These are phyloP conservation scores for Glonium stellatum DNA, from an alignment of 495 filamentous ascomycete species.

Conservation along the genomic window DNA sequence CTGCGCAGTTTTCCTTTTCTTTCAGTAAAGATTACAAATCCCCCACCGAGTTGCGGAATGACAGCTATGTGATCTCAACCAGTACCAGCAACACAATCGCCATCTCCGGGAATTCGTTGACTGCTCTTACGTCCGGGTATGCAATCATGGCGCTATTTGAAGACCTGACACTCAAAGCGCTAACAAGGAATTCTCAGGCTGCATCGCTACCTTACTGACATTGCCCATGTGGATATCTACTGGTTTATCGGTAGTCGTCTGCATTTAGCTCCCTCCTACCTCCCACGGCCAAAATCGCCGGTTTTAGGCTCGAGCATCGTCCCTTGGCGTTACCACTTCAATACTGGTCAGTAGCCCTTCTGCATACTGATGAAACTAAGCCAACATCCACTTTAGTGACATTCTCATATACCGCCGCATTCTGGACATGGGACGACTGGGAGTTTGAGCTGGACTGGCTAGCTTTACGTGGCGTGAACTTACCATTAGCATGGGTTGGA, in stretches of 20 bases:
- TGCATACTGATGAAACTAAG: not conserved
- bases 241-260: slow-evolving; percentile 43
- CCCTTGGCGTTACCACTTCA: slow-evolving; percentile 51
- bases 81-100: slow-evolving; percentile 38
- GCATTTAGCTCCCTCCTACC: slow-evolving; percentile 28
- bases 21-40: slow-evolving; percentile 22
- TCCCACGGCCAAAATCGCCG: slow-evolving; percentile 31
- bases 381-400: slow-evolving; percentile 36
- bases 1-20: slow-evolving; percentile 38
- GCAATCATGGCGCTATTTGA: too few relatives aligned
- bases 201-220: slow-evolving; percentile 44
- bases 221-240: slow-evolving; percentile 47
- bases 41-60: slow-evolving; percentile 30
- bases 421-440: slow-evolving; percentile 52
- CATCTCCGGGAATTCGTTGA: slow-evolving; percentile 42
- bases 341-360: slow-evolving; percentile 30
- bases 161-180: too few relatives aligned
- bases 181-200: slow-evolving; percentile 26
- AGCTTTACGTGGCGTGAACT: slow-evolving; percentile 47
- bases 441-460: slow-evolving; percentile 50
- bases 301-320: slow-evolving; percentile 35
- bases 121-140: slow-evolving; percentile 40
- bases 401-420: slow-evolving; percentile 48
- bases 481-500: slow-evolving; percentile 49
- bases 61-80: slow-evolving; percentile 41